Evolutionary conservation across 768 basidiomycete species (phyloP), one percentile per base, ranked within the genome.

Genomic region (Naganishia vaughanmartiniae): DNA sequence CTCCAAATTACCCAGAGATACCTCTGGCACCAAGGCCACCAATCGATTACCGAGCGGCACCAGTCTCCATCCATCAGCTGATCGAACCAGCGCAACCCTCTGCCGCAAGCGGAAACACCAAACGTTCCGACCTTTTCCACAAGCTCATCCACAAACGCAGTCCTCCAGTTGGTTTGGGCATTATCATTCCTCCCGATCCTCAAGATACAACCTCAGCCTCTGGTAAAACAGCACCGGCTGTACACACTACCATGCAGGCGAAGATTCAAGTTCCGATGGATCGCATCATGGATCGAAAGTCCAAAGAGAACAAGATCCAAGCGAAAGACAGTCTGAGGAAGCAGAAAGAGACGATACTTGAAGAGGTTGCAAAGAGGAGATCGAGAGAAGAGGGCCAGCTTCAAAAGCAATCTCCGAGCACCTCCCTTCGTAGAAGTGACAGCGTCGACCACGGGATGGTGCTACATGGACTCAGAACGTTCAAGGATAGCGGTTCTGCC

Each of bases 261-360:
- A 39, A 26, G 17, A 45, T 63, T 24, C 39, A 45, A 30, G 39
- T 4, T 10, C 60, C 60, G 10, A 63, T 63, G 60, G 60, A 63
- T 63, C 60, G 60, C 28, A 42, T 63, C 42, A 45, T 46, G 17
- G 60, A 39, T 14, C 36, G 36, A 21, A 63, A 63, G 33, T 26
- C 10, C 5, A 63, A 63, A 45, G 60, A 63, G 42, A 63, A 46
- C 4, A 63, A 63, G 39, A 45, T 26, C 24, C 42, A 63, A 17
- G 60, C 42, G 2, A 45, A 30, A 15, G 39, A 45, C n/a, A 26
- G 39, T 26, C 21, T 63, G 60, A 39, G 24, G 24, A 45, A 6
- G 24, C 39, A 63, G 60, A 63, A 63, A 45, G 60, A 63, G 3
- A n/a, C n/a, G 10, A 19, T 63, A 36, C 42, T 63, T 34, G 21